A percentile compares a stretch with the other conserved stretches of the same genome.
phyloP scores from a whole-genome alignment of 495 filamentous ascomycete species.

The Rostrohypoxylon terebratum region DNA sequence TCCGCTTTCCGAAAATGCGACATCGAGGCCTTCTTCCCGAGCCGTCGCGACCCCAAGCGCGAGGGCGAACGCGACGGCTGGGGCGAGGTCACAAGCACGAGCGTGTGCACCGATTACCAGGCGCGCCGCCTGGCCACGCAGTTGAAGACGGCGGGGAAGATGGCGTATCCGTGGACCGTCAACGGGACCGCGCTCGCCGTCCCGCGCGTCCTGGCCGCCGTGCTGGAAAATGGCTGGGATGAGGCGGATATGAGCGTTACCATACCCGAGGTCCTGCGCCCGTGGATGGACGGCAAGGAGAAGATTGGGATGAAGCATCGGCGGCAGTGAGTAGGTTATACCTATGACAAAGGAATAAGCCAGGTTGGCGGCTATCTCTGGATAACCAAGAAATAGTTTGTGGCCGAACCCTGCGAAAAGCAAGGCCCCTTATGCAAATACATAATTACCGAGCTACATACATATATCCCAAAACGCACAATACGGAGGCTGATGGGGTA shows the following conservation, averaged over 20 bases:
- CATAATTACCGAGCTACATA: too few species aligned
- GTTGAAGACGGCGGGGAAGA: slow-evolving; percentile 59
- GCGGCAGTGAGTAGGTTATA: background rate
- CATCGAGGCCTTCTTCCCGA: slow-evolving; percentile 95
- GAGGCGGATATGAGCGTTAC: slow-evolving; percentile 70
- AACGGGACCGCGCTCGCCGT: slow-evolving; percentile 96
- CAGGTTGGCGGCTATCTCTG: background rate
- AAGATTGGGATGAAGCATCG: slow-evolving; percentile 65
- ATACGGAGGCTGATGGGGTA: background rate
- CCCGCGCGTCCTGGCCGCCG: slow-evolving; percentile 85
- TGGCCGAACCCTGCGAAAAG: background rate
- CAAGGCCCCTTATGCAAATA: too few species aligned
- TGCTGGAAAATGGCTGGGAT: slow-evolving; percentile 95
- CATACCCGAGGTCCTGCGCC: slow-evolving; percentile 79
- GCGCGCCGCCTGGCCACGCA: slow-evolving; percentile 81
- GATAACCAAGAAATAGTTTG: background rate
- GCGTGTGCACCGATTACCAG: slow-evolving; percentile 96
- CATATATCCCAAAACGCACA: background rate
- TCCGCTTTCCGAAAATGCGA: slow-evolving; percentile 87
- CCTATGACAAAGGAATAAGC: background rate
- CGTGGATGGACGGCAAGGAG: slow-evolving; percentile 83
- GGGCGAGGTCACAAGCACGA: slow-evolving; percentile 93
- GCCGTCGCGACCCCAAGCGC: slow-evolving; percentile 65
- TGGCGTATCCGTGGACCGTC: slow-evolving; percentile 80
- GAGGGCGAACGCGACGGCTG: slow-evolving; percentile 73